These are phyloP conservation scores for Serendipita sp. DNA, from an alignment of 768 basidiomycete genomes.

Conservation along the genomic window DNA sequence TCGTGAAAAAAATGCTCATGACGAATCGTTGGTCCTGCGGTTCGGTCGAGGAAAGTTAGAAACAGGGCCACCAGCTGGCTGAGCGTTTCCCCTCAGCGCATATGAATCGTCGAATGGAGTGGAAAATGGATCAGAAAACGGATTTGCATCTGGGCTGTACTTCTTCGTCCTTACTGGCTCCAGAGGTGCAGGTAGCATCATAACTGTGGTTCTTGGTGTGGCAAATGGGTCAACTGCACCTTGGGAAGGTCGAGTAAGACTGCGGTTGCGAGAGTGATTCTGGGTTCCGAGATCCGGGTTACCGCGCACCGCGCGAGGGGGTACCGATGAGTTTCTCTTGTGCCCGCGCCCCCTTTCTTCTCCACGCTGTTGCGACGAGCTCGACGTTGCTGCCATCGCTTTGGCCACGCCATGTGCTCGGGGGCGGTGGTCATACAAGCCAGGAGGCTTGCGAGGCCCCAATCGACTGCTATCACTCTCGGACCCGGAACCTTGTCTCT, in stretches of 20 bases:
- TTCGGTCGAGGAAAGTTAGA: too few species aligned
- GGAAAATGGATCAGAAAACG: background rate
- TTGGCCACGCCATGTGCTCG: background rate
- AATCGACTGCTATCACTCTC: background rate
- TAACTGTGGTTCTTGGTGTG: background rate
- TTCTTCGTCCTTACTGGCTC: background rate
- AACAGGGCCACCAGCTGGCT: too few species aligned
- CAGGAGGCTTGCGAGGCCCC: background rate
- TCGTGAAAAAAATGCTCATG: too few species aligned
- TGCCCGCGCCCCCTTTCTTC: background rate
- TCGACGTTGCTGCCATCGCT: background rate
- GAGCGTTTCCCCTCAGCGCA: background rate
- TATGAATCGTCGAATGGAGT: conserved; percentile 3
- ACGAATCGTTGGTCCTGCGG: too few species aligned
- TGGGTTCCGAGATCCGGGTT: background rate
- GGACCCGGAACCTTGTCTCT: background rate
- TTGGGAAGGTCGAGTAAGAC: background rate
- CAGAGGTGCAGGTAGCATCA: background rate
- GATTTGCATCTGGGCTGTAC: background rate
- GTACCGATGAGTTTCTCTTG: background rate
- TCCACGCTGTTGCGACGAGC: background rate
- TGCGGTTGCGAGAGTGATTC: background rate
- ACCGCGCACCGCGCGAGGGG: background rate
- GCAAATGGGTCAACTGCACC: background rate
- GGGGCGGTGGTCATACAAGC: too few species aligned